Base-by-base conservation (phyloP, 2,329 filamentous ascomycete species). In the Fusarium sp. region DNA sequence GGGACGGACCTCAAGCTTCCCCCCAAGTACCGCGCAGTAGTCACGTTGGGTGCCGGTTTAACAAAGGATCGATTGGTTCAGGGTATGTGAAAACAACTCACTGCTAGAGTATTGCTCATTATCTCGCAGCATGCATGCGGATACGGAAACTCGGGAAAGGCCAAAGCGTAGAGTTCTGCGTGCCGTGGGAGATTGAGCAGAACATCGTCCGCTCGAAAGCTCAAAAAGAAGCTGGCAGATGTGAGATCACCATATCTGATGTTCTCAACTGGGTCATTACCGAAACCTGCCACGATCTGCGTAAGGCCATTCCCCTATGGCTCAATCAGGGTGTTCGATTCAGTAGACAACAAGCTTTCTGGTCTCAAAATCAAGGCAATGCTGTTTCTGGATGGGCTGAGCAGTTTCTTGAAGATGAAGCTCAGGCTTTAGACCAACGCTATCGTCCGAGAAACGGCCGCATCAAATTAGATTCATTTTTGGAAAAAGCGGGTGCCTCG, bases 61-160 rank as follows among this genome's bases (percentile, higher is more conserved):
- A 91, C 88, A 0, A 94, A 94, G 64, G 92, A 94, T 63, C 80
- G 85, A 15, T 75, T 93, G 0, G 87, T 90, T 0, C 91, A 94
- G 84, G 90, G 88, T 89, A 80, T 72, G 80, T 67, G 63, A 2
- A 77, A 76, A 20, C 26, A 62, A 9, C 12, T 12, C 3, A 9
- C 2, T 15, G 1, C 5, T 13, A 24, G 4, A 5, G 10, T 23
- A 9, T 18, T 26, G 58, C 53, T 68, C 43, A 71, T 13, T 18
- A 20, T 52, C 5, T 29, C 5, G 16, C 35, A 88, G 90, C 89
- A 0, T 91, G 89, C 61, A 92, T 92, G 89, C 78, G 91, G 20
- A 89, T 93, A 85, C 78, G 91, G 13, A 87, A 90, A 60, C 82
- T 94, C 0, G 91, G 90, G 0, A 79, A 87, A 4, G 90, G 90